Base-by-base conservation (phyloP, 257 asterid genomes). In the Ilex aquifolium region DNA sequence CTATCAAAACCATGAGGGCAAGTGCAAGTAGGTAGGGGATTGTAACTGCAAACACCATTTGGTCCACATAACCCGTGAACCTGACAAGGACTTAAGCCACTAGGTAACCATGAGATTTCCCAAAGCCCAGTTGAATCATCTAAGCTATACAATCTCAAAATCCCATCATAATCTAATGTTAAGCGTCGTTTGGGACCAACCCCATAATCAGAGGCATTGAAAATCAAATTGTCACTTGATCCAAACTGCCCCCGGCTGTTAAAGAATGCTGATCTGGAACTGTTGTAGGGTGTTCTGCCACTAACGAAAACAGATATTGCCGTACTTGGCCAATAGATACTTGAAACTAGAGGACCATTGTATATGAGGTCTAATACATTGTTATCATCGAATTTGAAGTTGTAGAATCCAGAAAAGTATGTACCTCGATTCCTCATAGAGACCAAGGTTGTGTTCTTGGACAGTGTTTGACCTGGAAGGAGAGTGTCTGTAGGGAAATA, bases 141-240 rank as follows among this genome's bases (percentile, higher is more conserved):
- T 15, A 49, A 12, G 10, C n/a, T 49, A 49, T 49, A 49, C 17
- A 49, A 49, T 49, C 54, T 49, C 54, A 49, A 49, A 12, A 49
- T 49, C 17, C 54, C 54, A 49, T 49, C 54, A 49, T 49, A 49
- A 49, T 49, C 54, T 49, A 49, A 49, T 49, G 54, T 49, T 12
- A 49, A n/a, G 14, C 54, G 54, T 49, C 54, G 54, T 11, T 49
- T 7, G 14, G 54, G 54, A n/a, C 54, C 54, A 49, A n/a, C 14
- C 54, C 54, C 54, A 49, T 49, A 49, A 49, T 49, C 54, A n/a
- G 54, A 6, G 6, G 54, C 54, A n/a, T 49, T 49, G 54, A 49
- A 49, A 0, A 4, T 49, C 54, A 49, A 6, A 12, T 49, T 49
- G 54, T 49, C 54, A 49, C 54, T 49, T 15, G 54, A 49, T 49